phyloP scores from a whole-genome alignment of 257 asterid genomes.

The Scutellaria minor region DNA sequence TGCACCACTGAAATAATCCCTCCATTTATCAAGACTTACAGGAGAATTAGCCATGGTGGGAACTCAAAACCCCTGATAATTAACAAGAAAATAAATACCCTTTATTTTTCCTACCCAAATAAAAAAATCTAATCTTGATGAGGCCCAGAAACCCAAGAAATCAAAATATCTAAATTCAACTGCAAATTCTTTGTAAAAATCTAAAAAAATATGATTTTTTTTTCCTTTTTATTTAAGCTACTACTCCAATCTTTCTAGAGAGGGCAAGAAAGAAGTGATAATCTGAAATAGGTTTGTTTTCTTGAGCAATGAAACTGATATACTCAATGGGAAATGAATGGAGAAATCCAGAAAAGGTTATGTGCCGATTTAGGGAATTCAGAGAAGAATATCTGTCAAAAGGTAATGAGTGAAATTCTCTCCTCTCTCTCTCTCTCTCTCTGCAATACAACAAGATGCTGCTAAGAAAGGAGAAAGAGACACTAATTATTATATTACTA shows the following conservation, averaged over 20 bases:
- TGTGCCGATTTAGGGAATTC: conserved; percentile 42
- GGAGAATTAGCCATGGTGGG: conserved; percentile 36
- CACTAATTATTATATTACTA: no score
- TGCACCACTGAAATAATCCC: conserved; percentile 49
- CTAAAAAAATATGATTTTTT: no score
- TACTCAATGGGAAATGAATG: conserved; percentile 35
- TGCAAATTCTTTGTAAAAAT: no score
- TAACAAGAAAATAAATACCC: background rate
- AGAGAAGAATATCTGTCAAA: conserved; percentile 55
- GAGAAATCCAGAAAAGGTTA: conserved; percentile 51
- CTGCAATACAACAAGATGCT: conserved; percentile 33
- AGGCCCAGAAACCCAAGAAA: background rate
- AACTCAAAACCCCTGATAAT: conserved; percentile 25
- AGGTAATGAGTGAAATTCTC: conserved; percentile 42
- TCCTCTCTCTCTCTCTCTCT: conserved; percentile 26
- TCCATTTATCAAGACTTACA: conserved; percentile 49
- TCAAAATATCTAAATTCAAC: no score
- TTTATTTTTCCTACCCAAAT: background rate
- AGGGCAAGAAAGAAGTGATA: background rate
- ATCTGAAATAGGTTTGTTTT: conserved; percentile 16
- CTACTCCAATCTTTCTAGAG: background rate
- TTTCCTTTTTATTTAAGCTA: no score
- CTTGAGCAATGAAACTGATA: conserved; percentile 2
- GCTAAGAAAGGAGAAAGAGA: conserved; percentile 37
- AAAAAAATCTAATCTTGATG: conserved; percentile 24